Conservation (phyloP, 2,329 filamentous ascomycete species). For the Mycosphaerelloides madeirae region DNA sequence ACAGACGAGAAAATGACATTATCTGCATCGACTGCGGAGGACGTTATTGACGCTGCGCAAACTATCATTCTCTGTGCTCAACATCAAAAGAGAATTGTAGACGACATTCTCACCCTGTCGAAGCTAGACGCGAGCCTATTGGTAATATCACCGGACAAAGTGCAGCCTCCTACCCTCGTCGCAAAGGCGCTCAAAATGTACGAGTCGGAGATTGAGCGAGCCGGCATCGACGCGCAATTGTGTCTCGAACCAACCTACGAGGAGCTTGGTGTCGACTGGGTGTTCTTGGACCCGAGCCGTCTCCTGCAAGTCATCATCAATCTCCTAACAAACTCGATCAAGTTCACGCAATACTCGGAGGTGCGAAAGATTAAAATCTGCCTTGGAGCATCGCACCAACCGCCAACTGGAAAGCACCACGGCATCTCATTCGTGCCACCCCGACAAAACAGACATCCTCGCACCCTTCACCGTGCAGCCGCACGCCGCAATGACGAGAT, state of each 20-base stretch:
- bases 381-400: conserved; percentile 33
- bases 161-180: conserved; percentile 35
- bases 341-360: conserved; percentile 40
- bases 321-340: conserved; percentile 45
- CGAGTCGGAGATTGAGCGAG: conserved; percentile 26
- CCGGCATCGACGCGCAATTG: conserved; percentile 24
- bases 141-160: conserved; percentile 38
- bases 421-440: conserved; percentile 32
- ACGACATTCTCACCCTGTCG: conserved; percentile 41
- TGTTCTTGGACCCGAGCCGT: conserved; percentile 41
- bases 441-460: conserved; percentile 15
- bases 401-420: conserved; percentile 31
- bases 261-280: conserved; percentile 34
- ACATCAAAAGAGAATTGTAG: conserved; percentile 47
- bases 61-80: conserved; percentile 44
- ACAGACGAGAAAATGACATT: conserved; percentile 26
- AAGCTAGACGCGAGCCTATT: conserved; percentile 45
- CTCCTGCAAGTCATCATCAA: conserved; percentile 42
- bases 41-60: conserved; percentile 30
- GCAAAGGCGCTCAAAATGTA: conserved; percentile 32
- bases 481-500: conserved; percentile 36
- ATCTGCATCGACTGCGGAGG: conserved; percentile 14
- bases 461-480: conserved; percentile 24
- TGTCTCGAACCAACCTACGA: conserved; percentile 35
- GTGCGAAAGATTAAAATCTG: conserved; percentile 36